A percentile compares a stretch with the other conserved stretches of the same genome.
phyloP scores from a whole-genome alignment of 1,139 yeast genomes.

The Nadsonia commutata region DNA sequence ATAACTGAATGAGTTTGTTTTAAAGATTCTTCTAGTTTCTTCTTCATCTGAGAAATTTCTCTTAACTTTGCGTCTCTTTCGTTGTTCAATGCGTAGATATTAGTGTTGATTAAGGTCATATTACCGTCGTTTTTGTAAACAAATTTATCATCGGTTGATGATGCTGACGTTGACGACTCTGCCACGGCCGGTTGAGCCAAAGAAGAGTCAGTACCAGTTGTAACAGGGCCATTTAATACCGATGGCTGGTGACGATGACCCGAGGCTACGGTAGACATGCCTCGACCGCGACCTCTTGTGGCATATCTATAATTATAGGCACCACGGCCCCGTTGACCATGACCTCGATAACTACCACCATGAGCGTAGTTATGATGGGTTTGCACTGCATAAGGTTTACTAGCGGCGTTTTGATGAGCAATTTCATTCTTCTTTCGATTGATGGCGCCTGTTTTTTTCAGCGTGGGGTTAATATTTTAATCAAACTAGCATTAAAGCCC shows the following conservation, averaged over 20 bases:
- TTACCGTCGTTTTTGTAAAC: background rate
- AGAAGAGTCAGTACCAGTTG: background rate
- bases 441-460: slow-evolving; percentile 16
- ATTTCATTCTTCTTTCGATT: slow-evolving; percentile 17
- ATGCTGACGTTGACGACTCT: background rate
- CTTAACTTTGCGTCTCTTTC: slow-evolving; percentile 1
- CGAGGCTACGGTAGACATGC: background rate
- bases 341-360: slow-evolving; percentile 8
- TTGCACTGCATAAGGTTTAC: slow-evolving; percentile 1
- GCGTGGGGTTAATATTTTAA: too few species aligned
- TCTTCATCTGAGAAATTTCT: slow-evolving; percentile 3
- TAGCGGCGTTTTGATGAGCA: slow-evolving; percentile 2
- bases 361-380: background rate
- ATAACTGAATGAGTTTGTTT: background rate
- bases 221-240: background rate
- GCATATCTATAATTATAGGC: background rate
- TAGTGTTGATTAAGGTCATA: background rate
- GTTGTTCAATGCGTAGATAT: background rate
- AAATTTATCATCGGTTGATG: background rate
- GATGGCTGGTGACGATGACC: background rate
- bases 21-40: background rate
- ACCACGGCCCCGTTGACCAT: slow-evolving; percentile 6
- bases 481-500: too few species aligned
- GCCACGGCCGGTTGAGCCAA: background rate
- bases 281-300: slow-evolving; percentile 2